A percentile compares a stretch with the other conserved stretches of the same genome.
Evolutionary conservation across 176 grass and related monocot genomes (phyloP).

Genomic region (Oryza coarctata): DNA sequence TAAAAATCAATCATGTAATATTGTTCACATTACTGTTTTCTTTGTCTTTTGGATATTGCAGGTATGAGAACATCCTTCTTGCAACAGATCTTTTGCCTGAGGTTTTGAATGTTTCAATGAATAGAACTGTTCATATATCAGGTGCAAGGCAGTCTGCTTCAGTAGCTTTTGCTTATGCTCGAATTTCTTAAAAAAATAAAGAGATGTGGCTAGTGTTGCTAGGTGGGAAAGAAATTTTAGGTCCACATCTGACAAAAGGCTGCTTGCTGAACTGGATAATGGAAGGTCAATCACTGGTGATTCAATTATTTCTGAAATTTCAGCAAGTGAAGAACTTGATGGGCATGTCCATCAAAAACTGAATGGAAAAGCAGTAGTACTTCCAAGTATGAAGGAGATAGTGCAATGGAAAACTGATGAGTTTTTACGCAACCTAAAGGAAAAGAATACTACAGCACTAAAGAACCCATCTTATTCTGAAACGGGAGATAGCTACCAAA

Average conservation of each 20-base stretch:
- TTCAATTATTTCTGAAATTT: slow-evolving; percentile 56
- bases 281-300: slow-evolving; percentile 78
- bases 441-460: slow-evolving; percentile 61
- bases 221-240: slow-evolving; percentile 91
- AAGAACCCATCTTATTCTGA: slow-evolving; percentile 49
- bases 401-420: slow-evolving; percentile 77
- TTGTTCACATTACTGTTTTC: not conserved
- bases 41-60: slow-evolving; percentile 12
- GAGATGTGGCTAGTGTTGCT: slow-evolving; percentile 62
- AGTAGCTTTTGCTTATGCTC: slow-evolving; percentile 74
- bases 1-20: not conserved
- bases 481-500: slow-evolving; percentile 81
- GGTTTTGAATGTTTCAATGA: slow-evolving; percentile 69
- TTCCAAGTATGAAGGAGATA: slow-evolving; percentile 90
- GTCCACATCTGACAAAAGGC: slow-evolving; percentile 67
- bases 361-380: slow-evolving; percentile 54
- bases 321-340: slow-evolving; percentile 70
- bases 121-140: slow-evolving; percentile 45
- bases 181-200: slow-evolving; percentile 88
- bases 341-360: slow-evolving; percentile 77
- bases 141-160: slow-evolving; percentile 62
- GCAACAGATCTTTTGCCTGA: slow-evolving; percentile 78
- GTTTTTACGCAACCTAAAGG: slow-evolving; percentile 58
- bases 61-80: slow-evolving; percentile 90
- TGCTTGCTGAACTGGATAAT: slow-evolving; percentile 90